Evolutionary conservation across 345 rosid genomes (phyloP).

Genomic region (Odontarrhena argentea): DNA sequence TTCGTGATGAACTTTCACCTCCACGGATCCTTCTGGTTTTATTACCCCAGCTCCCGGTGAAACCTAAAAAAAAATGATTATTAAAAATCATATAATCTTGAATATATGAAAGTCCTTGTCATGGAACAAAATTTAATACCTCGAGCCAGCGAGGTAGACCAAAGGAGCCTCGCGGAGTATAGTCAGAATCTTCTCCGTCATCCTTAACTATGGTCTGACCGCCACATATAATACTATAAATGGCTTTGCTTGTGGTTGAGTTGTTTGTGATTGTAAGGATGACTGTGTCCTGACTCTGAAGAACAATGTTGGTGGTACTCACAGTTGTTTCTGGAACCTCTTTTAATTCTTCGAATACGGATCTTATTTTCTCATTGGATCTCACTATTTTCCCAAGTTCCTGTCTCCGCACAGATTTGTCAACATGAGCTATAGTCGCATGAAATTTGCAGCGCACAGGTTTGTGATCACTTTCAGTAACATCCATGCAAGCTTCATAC

Average conservation of each 20-base stretch:
- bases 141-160: constrained; percentile 97
- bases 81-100: constrained; percentile 17
- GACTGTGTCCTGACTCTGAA: constrained; percentile 81
- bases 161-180: constrained; percentile 62
- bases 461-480: constrained; percentile 92
- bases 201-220: constrained; percentile 61
- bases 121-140: constrained; percentile 48
- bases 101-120: constrained; percentile 9
- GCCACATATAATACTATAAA: constrained; percentile 60
- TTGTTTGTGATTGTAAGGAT: constrained; percentile 67
- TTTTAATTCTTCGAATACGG: constrained; percentile 55
- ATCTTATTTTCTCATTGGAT: constrained; percentile 55
- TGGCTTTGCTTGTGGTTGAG: constrained; percentile 52
- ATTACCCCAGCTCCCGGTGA: constrained; percentile 78
- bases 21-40: constrained; percentile 58
- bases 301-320: constrained; percentile 63
- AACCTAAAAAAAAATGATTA: constrained; percentile 45
- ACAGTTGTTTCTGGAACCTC: constrained; percentile 64
- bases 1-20: constrained; percentile 74
- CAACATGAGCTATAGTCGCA: constrained; percentile 70
- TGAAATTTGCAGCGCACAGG: constrained; percentile 93
- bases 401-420: constrained; percentile 86
- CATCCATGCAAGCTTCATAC: constrained; percentile 97
- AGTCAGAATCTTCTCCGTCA: constrained; percentile 55
- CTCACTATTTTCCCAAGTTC: constrained; percentile 63